Evolutionary conservation across 2,329 filamentous ascomycete species (phyloP), one percentile per base, ranked within the genome.

Genomic region (Trichoderma breve): DNA sequence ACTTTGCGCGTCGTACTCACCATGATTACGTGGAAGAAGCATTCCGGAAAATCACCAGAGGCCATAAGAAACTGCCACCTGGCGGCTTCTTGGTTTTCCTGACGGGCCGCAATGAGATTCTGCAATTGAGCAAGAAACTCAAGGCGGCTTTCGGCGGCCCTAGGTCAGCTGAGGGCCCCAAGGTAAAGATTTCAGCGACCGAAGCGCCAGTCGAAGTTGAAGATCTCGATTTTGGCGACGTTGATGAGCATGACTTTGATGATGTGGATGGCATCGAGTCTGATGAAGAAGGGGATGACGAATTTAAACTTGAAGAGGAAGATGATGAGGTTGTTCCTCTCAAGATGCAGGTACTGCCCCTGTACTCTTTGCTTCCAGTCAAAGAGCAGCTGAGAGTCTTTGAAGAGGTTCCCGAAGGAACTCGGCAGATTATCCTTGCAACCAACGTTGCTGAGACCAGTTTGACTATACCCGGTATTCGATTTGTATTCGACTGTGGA

Each of bases 401-500:
- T 77, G 92, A 97, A 74, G 86, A 91, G 0, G 89, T 93, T 0
- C 95, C 95, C 0, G 92, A 95, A 70, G 93, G 92, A 18, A 92
- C 92, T 9, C 90, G 96, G 9, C 87, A 96, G 28, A 93, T 99
- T 66, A 92, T 99, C 4, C 83, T 99, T 53, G 94, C 96, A 0
- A 99, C 96, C 57, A 99, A 99, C 81, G 94, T 99, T 58, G 96
- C 96, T 0, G 96, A 99, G 82, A 99, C 96, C 0, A 97, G 93
- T 88, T 87, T 99, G 79, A 99, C 96, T 0, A 99, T 99, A 71
- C 95, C 96, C 0, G 95, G 94, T 2, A 95, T 97, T 73, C 90
- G 93, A 73, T 99, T 98, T 78, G 96, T 99, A 9, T 98, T 99
- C 74, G 95, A 98, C 81, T 95, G 93, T 75, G 96, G 96, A 39